Percentiles rank a stretch among this genome's conserved stretches.
Evolutionary conservation across 208 protist genomes (phyloP).

Genomic region (Phytomonas sp.): DNA sequence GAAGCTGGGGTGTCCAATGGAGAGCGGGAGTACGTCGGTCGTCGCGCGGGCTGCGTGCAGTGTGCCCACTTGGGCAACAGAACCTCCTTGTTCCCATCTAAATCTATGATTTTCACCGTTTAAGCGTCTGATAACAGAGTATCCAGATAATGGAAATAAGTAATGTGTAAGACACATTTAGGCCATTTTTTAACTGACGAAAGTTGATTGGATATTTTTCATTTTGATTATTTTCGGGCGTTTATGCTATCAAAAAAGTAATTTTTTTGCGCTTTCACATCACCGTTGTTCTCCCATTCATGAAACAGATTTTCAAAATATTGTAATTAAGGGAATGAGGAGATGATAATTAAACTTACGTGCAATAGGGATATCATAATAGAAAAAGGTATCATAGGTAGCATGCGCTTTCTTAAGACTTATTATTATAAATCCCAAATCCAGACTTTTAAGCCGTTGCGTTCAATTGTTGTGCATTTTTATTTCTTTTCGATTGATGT

Average conservation of each 20-base stretch:
- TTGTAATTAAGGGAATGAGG: neutral
- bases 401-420: neutral
- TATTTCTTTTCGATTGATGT: neutral
- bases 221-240: neutral
- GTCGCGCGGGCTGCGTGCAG: conserved; percentile 16
- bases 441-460: neutral
- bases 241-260: neutral
- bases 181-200: conserved; percentile 7
- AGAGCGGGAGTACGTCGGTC: conserved; percentile 22
- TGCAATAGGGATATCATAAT: neutral
- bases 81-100: conserved; percentile 18
- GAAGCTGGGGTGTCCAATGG: conserved; percentile 16
- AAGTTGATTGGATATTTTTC: neutral
- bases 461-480: neutral
- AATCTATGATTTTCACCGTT: neutral
- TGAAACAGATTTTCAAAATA: neutral
- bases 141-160: neutral
- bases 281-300: conserved; percentile 11
- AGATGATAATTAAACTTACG: too few relatives aligned
- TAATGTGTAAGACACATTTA: neutral
- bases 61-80: conserved; percentile 25
- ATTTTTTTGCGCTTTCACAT: conserved; percentile 13
- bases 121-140: neutral
- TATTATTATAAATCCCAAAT: neutral
- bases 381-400: neutral